Conservation (phyloP, 805 yeast species). For the Pichia deserticola region DNA sequence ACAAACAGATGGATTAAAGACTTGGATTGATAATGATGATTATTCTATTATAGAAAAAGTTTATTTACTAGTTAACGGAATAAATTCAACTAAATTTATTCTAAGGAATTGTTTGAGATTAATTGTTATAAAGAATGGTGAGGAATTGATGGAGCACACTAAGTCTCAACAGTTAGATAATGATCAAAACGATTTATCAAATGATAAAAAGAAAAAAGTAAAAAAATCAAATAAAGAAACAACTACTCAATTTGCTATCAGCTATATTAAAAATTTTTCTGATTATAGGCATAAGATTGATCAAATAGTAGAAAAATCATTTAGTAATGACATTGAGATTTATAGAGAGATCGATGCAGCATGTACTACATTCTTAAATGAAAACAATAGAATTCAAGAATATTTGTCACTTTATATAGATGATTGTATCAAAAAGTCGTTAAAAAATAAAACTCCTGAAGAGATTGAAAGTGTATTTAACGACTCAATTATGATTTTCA, state of each 20-base stretch:
- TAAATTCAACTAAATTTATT: constrained; percentile 45
- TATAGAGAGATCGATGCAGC: constrained; percentile 53
- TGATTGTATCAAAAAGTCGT: constrained; percentile 42
- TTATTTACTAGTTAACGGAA: constrained; percentile 44
- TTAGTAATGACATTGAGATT: constrained; percentile 41
- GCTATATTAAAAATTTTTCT: constrained; percentile 60
- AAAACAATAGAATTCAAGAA: constrained; percentile 38
- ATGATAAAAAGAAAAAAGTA: constrained; percentile 15
- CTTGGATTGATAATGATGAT: constrained; percentile 47
- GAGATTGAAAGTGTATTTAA: constrained; percentile 41
- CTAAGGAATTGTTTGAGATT: constrained; percentile 42
- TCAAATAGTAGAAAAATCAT: constrained; percentile 39
- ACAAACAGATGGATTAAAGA: constrained; percentile 48
- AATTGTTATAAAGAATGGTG: constrained; percentile 42
- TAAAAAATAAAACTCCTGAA: constrained; percentile 40
- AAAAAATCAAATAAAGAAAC: constrained; percentile 24
- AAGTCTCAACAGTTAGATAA: constrained; percentile 7
- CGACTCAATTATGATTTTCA: constrained; percentile 53
- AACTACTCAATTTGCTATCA: constrained; percentile 48
- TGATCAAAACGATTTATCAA: constrained; percentile 8
- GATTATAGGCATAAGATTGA: constrained; percentile 45
- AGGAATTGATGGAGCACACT: constrained; percentile 25
- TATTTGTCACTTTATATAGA: constrained; percentile 52
- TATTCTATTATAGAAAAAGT: constrained; percentile 37
- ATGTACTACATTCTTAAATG: constrained; percentile 54